A percentile compares a stretch with the other conserved stretches of the same genome.
Conservation (phyloP, 805 yeast genomes). For the Zygosaccharomyces bisporus region DNA sequence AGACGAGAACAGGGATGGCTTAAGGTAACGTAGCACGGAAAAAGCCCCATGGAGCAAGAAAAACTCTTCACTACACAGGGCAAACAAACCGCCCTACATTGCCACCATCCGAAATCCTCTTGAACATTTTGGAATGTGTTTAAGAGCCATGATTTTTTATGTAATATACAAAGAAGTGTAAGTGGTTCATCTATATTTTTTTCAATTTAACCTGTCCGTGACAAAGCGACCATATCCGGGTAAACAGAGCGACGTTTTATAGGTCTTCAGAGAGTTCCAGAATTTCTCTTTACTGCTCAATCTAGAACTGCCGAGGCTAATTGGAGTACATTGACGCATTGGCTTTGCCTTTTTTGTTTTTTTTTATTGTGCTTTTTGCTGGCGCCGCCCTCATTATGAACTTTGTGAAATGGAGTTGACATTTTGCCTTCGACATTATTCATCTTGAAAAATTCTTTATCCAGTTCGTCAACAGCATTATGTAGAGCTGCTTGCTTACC, state of each 20-base stretch:
- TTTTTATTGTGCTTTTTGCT: slow-evolving; percentile 67
- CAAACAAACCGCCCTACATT: slow-evolving; percentile 7
- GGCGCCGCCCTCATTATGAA: slow-evolving; percentile 32
- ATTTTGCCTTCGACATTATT: slow-evolving; percentile 58
- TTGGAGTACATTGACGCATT: slow-evolving; percentile 33
- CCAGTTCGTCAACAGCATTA: slow-evolving; percentile 78
- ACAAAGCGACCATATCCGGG: not conserved
- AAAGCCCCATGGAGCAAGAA: slow-evolving; percentile 19
- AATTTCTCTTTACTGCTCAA: not conserved
- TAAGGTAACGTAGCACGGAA: slow-evolving; percentile 6
- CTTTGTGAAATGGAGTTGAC: slow-evolving; percentile 70
- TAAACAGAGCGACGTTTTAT: not conserved
- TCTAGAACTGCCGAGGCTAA: not conserved
- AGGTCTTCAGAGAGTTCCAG: not conserved
- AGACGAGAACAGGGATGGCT: slow-evolving; percentile 8
- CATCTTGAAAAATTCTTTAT: slow-evolving; percentile 79
- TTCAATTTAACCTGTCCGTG: not conserved
- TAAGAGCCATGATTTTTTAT: slow-evolving; percentile 18
- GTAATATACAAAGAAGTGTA: not conserved
- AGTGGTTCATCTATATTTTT: not conserved
- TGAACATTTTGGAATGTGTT: slow-evolving; percentile 25
- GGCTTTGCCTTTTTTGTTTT: slow-evolving; percentile 63
- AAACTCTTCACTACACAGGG: slow-evolving; percentile 17
- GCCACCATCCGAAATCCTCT: slow-evolving; percentile 8
- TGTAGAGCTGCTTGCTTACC: slow-evolving; percentile 78